Evolutionary conservation across 1,284 basidiomycete species (phyloP), one percentile per base, ranked within the genome.

Genomic region (Schizophyllum amplum): DNA sequence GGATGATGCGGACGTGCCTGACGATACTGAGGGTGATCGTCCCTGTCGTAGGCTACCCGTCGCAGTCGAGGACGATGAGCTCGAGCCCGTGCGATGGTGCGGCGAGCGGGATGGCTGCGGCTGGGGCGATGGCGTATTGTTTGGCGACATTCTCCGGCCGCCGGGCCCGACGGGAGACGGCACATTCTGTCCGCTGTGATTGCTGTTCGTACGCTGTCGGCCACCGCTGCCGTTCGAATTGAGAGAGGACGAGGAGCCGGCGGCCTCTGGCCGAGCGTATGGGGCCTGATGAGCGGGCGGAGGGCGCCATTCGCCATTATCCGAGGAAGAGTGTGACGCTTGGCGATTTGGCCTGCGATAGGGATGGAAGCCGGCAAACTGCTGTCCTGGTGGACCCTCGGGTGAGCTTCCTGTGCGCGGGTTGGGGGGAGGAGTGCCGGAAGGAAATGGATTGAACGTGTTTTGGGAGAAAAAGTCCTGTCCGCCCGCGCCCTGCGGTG

Each of bases 1-100:
- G 21, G 80, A 77, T 11, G 81, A 81, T 61, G 82, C 84, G 53
- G 48, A 49, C 20, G 71, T 84, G 47, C 82, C 84, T 66, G 90
- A 87, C 4, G 86, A 88, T 48, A 91, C 74, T 24, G 89, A 87
- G 5, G 88, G 90, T 4, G 88, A 89, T 57, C 86, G 84, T n/a
- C 69, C 69, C 0, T 80, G 79, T 54, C 83, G 84, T 49, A 80
- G 75, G 47, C 68, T 73, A 50, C 15, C 20, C 48, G 48, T 50
- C 15, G 65, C 25, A 63, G 70, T 69, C 22, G 76, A 75, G 15
- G 75, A 71, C 11, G 75, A 55, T 69, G 69, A 57, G 71, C 77
- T 56, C 9, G 61, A 62, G 47, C 50, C 50, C 23, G 55, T 47
- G 15, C 79, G 76, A 51, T 79, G 72, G 62, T 81, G 78, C 0